These are phyloP conservation scores for Ustilago curta DNA, from an alignment of 1,284 basidiomycete species.

Conservation along the genomic window DNA sequence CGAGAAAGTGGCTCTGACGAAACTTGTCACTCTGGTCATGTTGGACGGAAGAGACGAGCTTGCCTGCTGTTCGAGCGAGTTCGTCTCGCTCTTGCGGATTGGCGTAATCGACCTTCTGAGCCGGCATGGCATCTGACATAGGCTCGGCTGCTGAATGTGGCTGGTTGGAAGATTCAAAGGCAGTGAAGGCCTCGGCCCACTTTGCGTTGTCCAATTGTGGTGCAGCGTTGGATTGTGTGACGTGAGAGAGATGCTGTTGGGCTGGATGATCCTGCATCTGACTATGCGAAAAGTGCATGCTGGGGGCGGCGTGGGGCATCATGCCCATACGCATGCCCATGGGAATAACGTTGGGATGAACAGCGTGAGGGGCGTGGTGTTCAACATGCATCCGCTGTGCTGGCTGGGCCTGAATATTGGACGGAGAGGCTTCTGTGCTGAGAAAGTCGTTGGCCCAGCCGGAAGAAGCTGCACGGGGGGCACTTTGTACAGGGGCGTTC, in stretches of 20 bases:
- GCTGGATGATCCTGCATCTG: constrained; percentile 26
- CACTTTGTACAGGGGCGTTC: constrained; percentile 6
- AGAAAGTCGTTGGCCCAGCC: constrained; percentile 61
- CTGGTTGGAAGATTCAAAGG: constrained; percentile 42
- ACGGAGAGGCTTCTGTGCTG: constrained; percentile 24
- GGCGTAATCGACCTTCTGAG: constrained; percentile 28
- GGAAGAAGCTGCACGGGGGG: constrained; percentile 21
- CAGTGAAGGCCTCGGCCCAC: constrained; percentile 66
- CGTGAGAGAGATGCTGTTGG: constrained; percentile 11
- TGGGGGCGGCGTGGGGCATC: constrained; percentile 15
- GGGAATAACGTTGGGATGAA: constrained; percentile 38
- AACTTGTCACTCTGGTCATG: constrained; percentile 84
- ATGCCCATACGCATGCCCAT: constrained; percentile 36
- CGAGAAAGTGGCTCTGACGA: constrained; percentile 86
- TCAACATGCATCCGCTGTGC: constrained; percentile 27
- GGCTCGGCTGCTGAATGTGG: background rate
- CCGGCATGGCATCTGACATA: constrained; percentile 11
- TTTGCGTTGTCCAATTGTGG: constrained; percentile 43
- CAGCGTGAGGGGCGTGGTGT: constrained; percentile 16
- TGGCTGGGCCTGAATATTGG: constrained; percentile 13
- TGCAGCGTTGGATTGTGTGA: constrained; percentile 21
- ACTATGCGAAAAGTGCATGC: constrained; percentile 26
- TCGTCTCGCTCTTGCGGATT: constrained; percentile 62
- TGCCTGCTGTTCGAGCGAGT: constrained; percentile 69
- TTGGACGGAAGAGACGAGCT: constrained; percentile 68